Evolutionary conservation across 352 stramenopile genomes (phyloP).

Genomic region (Phytophthora tubulina): DNA sequence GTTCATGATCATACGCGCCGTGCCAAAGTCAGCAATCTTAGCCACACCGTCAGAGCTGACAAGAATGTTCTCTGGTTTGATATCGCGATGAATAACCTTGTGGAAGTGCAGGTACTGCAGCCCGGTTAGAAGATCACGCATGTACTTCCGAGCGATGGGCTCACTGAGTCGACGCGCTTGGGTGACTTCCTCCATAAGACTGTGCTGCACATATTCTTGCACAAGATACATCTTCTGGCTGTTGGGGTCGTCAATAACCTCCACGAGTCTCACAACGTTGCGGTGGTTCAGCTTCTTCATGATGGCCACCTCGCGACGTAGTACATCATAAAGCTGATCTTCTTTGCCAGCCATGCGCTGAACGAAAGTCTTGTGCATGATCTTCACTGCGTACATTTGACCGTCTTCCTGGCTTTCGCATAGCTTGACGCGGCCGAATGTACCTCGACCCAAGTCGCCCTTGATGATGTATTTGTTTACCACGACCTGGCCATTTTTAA

Average conservation of each 20-base stretch:
- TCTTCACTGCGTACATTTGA: slow-evolving; percentile 90
- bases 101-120: slow-evolving; percentile 95
- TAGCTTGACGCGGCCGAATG: slow-evolving; percentile 89
- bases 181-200: slow-evolving; percentile 92
- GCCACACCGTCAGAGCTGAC: slow-evolving; percentile 83
- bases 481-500: slow-evolving; percentile 88
- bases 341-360: slow-evolving; percentile 89
- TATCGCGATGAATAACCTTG: slow-evolving; percentile 94
- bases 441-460: slow-evolving; percentile 90
- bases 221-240: slow-evolving; percentile 97
- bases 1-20: slow-evolving; percentile 92
- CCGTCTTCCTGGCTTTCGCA: slow-evolving; percentile 83
- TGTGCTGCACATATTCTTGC: slow-evolving; percentile 94
- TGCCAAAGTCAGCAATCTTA: slow-evolving; percentile 93
- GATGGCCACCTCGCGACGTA: slow-evolving; percentile 94
- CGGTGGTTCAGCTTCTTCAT: slow-evolving; percentile 97
- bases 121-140: slow-evolving; percentile 89
- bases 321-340: slow-evolving; percentile 84
- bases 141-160: slow-evolving; percentile 83
- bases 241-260: slow-evolving; percentile 95
- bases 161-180: slow-evolving; percentile 69
- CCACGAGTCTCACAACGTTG: slow-evolving; percentile 94
- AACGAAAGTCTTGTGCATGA: slow-evolving; percentile 92
- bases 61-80: slow-evolving; percentile 93
- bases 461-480: slow-evolving; percentile 97